These are phyloP conservation scores for Akebia trifoliata DNA, from an alignment of 164 flowering plant species.

Conservation along the genomic window DNA sequence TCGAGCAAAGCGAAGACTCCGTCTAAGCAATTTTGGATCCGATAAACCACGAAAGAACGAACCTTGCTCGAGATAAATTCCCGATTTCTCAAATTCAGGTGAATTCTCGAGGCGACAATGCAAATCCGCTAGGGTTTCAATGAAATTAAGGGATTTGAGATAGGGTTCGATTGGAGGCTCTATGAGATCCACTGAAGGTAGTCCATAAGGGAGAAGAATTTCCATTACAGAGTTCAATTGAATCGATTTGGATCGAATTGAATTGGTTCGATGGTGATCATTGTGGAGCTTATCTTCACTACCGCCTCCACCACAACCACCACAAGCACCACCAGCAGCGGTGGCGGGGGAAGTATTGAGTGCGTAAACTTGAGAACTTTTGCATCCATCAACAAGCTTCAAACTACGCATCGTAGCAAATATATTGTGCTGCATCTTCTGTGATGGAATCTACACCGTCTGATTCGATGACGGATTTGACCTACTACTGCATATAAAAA, in stretches of 20 bases:
- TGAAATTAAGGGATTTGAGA: conserved; percentile 45
- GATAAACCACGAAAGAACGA: conserved; percentile 43
- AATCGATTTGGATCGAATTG: conserved; percentile 24
- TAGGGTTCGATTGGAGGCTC: conserved; percentile 70
- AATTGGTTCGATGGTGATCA: conserved; percentile 14
- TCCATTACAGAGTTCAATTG: conserved; percentile 18
- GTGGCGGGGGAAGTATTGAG: conserved; percentile 21
- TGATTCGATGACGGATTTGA: background rate
- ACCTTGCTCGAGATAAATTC: conserved; percentile 49
- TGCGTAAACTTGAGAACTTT: conserved; percentile 54
- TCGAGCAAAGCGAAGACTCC: conserved; percentile 54
- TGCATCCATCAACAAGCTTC: conserved; percentile 50
- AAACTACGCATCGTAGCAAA: conserved; percentile 35
- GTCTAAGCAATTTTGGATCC: conserved; percentile 65
- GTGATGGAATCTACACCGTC: background rate
- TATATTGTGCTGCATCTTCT: conserved; percentile 31
- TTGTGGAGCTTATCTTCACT: conserved; percentile 17
- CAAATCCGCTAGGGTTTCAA: conserved; percentile 53
- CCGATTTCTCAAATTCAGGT: conserved; percentile 32
- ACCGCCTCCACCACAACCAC: conserved; percentile 3
- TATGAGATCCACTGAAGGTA: conserved; percentile 37
- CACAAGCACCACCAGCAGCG: conserved; percentile 1
- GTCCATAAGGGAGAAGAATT: conserved; percentile 39
- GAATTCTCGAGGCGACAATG: conserved; percentile 40
- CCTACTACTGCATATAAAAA: background rate